Base-by-base conservation (phyloP, 2,329 filamentous ascomycete genomes). In the Cercospora canescens region DNA sequence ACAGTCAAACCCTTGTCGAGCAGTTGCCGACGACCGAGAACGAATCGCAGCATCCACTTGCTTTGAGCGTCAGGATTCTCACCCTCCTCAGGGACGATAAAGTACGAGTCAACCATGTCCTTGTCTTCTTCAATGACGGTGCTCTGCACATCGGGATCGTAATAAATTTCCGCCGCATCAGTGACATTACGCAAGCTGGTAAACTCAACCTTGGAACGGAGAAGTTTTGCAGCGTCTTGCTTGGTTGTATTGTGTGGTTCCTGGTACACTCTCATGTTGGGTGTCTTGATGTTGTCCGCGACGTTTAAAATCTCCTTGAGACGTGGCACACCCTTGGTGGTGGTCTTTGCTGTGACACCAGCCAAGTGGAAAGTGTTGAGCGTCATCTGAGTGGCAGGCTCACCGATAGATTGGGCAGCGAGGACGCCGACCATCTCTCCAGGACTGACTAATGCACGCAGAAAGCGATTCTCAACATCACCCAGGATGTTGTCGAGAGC, bases 301-400 rank as follows among this genome's bases (percentile, higher is more conserved):
- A 99, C 89, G 79, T 99, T 99, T 65, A 99, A 86, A 88, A 99
- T 99, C 83, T 99, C 95, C 86, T 99, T 99, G 58, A 99, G 88
- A 89, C 95, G 94, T 50, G 95, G 95, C 50, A 99, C 95, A 93
- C 95, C 95, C 57, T 99, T 89, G 0, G 95, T 99, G 63, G 99
- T 94, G 85, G 99, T 99, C 90, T 99, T 99, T 26, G 94, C 97
- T 39, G 96, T 97, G 67, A 99, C 93, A 97, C 95, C 95, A 80
- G 95, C 94, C 80, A 99, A 99, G 85, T 99, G 95, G 91, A 99
- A 99, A 26, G 95, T 99, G 83, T 99, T 99, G 67, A 99, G 83
- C 1, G 95, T 99, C 95, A 99, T 99, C 84, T 99, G 95, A 1
- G 95, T 99, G 24, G 95, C 96, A 45, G 95, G 95, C 80, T 99